These are phyloP conservation scores for Paramarasmius palmivorus DNA, from an alignment of 1,284 basidiomycete genomes.

Conservation along the genomic window DNA sequence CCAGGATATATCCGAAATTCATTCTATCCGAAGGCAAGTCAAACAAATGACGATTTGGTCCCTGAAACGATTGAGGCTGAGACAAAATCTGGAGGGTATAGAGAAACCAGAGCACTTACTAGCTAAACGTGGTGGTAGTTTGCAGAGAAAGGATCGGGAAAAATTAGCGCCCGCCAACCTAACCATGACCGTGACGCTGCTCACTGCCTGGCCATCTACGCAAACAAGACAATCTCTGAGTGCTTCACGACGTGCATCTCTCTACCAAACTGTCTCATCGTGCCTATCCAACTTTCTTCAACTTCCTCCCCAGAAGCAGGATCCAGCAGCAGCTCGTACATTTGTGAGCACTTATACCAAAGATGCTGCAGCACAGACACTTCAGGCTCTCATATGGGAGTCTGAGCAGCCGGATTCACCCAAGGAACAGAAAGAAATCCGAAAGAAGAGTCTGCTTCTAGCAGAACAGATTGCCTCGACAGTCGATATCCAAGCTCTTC, in stretches of 20 bases:
- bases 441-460: conserved; percentile 53
- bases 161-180: no score
- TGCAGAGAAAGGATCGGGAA: no score
- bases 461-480: conserved; percentile 50
- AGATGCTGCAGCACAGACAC: conserved; percentile 48
- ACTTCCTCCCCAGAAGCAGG: conserved; percentile 46
- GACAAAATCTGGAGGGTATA: no score
- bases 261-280: conserved; percentile 48
- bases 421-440: conserved; percentile 45
- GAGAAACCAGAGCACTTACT: no score
- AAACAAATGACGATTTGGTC: no score
- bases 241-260: conserved; percentile 49
- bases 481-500: conserved; percentile 36
- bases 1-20: no score
- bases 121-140: no score
- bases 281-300: conserved; percentile 46
- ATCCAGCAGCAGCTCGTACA: conserved; percentile 40
- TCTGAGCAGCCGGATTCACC: conserved; percentile 21
- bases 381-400: conserved; percentile 62
- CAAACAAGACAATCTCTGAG: conserved; percentile 49
- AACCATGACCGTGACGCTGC: no score
- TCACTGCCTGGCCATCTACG: conserved; percentile 39
- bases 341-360: conserved; percentile 61
- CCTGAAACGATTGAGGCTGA: no score
- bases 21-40: no score